A percentile compares a stretch with the other conserved stretches of the same genome.
Conservation (phyloP, 192 early-diverging fungal species). For the Gamsiella multidivaricata region DNA sequence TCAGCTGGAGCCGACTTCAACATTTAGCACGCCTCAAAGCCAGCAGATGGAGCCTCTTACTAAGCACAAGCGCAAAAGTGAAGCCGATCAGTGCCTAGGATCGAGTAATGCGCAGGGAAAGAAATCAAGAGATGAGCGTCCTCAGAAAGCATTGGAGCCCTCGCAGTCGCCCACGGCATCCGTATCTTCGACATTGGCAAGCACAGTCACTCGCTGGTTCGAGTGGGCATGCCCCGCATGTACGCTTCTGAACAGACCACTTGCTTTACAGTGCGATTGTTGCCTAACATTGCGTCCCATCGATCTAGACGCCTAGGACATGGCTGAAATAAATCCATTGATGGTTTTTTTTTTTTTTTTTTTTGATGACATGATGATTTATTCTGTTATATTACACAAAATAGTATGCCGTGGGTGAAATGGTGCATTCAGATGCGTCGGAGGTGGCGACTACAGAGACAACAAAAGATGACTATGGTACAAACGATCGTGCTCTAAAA, state of each 20-base stretch:
- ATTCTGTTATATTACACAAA: neutral
- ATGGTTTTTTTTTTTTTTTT: neutral
- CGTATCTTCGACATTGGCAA: neutral
- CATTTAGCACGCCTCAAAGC: neutral
- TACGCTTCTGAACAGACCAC: slow-evolving; percentile 63
- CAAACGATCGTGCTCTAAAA: slow-evolving; percentile 30
- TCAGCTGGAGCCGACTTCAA: neutral
- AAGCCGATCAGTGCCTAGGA: neutral
- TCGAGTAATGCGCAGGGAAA: neutral
- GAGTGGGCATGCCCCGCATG: slow-evolving; percentile 67
- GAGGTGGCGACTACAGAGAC: neutral
- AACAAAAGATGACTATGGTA: slow-evolving; percentile 34
- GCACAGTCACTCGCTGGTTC: slow-evolving; percentile 1
- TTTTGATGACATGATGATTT: slow-evolving; percentile 3
- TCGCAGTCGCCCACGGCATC: neutral
- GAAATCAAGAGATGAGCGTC: slow-evolving; percentile 2
- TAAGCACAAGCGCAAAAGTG: neutral
- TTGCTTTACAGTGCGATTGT: slow-evolving; percentile 59
- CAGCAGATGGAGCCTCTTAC: no score
- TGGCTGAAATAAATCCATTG: neutral
- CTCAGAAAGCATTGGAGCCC: neutral
- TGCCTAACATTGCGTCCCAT: slow-evolving; percentile 50
- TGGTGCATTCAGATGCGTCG: slow-evolving; percentile 5
- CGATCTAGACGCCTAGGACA: neutral
- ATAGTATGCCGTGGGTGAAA: neutral